Evolutionary conservation across 2,329 filamentous ascomycete species (phyloP), one percentile per base, ranked within the genome.

Genomic region (Dothistroma septosporum): DNA sequence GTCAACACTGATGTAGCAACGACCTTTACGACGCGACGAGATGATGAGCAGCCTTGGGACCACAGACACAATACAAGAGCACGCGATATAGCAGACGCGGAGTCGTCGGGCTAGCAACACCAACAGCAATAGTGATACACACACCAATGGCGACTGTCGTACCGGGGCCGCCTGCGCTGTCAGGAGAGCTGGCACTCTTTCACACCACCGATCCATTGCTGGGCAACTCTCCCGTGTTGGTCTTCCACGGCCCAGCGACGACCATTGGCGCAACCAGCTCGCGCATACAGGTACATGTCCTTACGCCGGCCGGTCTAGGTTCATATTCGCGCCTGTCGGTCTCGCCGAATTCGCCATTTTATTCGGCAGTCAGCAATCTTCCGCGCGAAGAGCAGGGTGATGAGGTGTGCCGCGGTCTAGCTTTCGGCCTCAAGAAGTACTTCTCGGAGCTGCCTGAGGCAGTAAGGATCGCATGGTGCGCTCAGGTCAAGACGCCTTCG

Each of bases 321-420:
- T 93, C 89, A 68, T 99, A 93, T 74, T 87, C 90, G 62, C 91
- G 93, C 70, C 86, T 99, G 68, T 96, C 93, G 62, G 88, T 97
- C 66, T 95, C 93, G 24, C 94, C 94, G 49, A 95, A 90, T 72
- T 96, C 93, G 52, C 87, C 91, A 55, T 89, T 95, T 71, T 97
- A 97, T 76, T 85, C 87, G 67, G 93, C 92, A 58, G 94, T 99
- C 75, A 87, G 90, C 73, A 87, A 92, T 74, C 83, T 99, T 48
- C 92, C 94, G 47, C 88, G 92, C 73, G 93, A 97, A 74, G 92
- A 92, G 76, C 94, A 97, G 79, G 93, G 93, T 70, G 93, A 97
- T 74, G 93, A 97, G 76, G 83, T 96, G 66, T 95, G 89, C 76
- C 87, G 94, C 50, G 94, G 89, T 19, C 83, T 99, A 59, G 94